A percentile compares a stretch with the other conserved stretches of the same genome.
Evolutionary conservation across 2,329 filamentous ascomycete genomes (phyloP).

Genomic region (Ophiostoma sp.): DNA sequence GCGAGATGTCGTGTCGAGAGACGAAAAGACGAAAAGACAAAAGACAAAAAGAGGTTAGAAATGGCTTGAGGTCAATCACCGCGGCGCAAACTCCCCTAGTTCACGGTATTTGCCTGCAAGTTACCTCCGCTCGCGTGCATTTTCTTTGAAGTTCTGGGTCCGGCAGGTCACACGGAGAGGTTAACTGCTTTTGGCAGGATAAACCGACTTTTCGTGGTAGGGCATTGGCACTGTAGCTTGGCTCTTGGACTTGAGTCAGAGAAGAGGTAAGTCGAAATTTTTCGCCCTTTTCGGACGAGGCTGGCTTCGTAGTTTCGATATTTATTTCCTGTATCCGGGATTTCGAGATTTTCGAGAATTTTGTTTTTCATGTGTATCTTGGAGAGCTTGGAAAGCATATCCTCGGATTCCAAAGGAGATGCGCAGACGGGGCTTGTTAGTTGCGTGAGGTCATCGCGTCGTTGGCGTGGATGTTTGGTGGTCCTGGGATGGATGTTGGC

Average conservation of each 20-base stretch:
- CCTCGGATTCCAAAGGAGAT: background rate
- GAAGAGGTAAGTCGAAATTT: background rate
- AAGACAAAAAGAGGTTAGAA: background rate
- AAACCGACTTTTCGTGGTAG: background rate
- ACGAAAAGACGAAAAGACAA: background rate
- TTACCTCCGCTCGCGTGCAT: background rate
- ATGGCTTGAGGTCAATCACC: background rate
- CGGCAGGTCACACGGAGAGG: background rate
- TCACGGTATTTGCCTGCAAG: background rate
- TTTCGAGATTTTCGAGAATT: background rate
- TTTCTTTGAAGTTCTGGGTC: background rate
- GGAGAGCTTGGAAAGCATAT: background rate
- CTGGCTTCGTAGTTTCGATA: background rate
- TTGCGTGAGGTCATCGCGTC: background rate
- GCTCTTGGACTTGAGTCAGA: background rate
- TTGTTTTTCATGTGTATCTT: background rate
- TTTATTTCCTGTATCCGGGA: background rate
- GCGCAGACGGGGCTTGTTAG: background rate
- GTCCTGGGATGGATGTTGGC: background rate
- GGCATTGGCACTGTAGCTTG: background rate
- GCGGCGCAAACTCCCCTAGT: background rate
- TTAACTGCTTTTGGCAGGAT: slow-evolving; percentile 18
- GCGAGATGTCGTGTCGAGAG: background rate
- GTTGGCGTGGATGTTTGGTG: background rate
- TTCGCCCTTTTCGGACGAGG: background rate